Evolutionary conservation across 768 basidiomycete species (phyloP), one percentile per base, ranked within the genome.

Genomic region (Pholiota microspora): DNA sequence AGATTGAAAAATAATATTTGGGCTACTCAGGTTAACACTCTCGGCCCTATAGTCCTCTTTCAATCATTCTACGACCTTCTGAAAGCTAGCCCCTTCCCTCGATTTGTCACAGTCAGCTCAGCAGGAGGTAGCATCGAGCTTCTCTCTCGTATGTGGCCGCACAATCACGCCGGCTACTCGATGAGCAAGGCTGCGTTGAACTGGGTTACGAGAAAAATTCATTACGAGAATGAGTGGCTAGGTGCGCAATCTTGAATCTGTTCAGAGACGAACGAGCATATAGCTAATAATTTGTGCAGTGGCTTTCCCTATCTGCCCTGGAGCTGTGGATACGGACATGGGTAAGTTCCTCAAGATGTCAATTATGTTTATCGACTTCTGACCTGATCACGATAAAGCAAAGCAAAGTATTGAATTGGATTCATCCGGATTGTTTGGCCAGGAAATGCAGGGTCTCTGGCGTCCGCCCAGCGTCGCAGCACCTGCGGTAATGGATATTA

Each of bases 161-260:
- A n/a, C n/a, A n/a, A 34, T n/a, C 10, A 6, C 8, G 28, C 16
- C 7, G 21, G 32, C 6, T 40, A 51, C 13, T 29, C 38, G 3
- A 8, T 29, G 13, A 45, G 29, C 21, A 56, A 56, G 34, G 44
- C 55, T n/a, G 48, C 55, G 12, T 21, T 56, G 15, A 56, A 51
- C 18, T 51, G 24, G 12, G n/a, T 51, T 2, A 36, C 49, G 21
- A 23, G 42, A 3, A 38, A 56, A 35, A 50, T 56, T 4, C 55
- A 56, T 46, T 56, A 45, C 25, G 55, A 56, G 18, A 56, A 56
- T 38, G 32, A 45, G 13, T 56, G 55, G 55, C 44, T 56, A 25
- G 44, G 55, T 56, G 24, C 8, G 44, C n/a, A n/a, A n/a, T 31
- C 25, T 7, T 15, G 6, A 23, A 6, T 2, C 2, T n/a, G 34